A percentile compares a stretch with the other conserved stretches of the same genome.
phyloP scores from a whole-genome alignment of 2,329 filamentous ascomycete species.

The Talaromyces rugulosus region DNA sequence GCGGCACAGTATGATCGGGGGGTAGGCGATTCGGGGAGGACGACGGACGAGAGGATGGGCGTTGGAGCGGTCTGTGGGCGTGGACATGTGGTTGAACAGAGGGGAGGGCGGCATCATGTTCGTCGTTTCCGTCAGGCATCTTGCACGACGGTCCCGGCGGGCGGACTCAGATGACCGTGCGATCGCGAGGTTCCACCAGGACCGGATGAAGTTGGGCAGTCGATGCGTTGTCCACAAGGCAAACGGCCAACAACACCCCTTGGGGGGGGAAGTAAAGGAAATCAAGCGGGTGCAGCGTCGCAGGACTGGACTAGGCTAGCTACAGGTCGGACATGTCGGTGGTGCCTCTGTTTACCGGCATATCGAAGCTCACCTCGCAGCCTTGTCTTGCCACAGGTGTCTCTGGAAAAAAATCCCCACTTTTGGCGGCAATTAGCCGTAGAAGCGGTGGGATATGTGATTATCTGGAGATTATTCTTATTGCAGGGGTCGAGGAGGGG shows the following conservation, averaged over 20 bases:
- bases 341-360: slow-evolving; percentile 33
- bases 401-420: not conserved
- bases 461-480: not conserved
- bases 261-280: not conserved
- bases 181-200: slow-evolving; percentile 15
- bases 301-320: slow-evolving; percentile 31
- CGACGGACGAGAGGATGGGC: slow-evolving; percentile 23
- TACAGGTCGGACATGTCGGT: slow-evolving; percentile 35
- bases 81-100: slow-evolving; percentile 11
- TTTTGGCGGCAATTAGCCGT: not conserved
- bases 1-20: slow-evolving; percentile 25
- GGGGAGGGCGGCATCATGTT: slow-evolving; percentile 19
- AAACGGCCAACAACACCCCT: slow-evolving; percentile 14
- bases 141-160: slow-evolving; percentile 29
- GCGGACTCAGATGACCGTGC: slow-evolving; percentile 24
- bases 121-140: slow-evolving; percentile 41
- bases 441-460: not conserved
- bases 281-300: slow-evolving; percentile 22
- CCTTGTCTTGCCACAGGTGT: not conserved
- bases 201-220: slow-evolving; percentile 18
- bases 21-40: slow-evolving; percentile 21
- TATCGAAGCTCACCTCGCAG: slow-evolving; percentile 19
- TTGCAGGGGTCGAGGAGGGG: not conserved
- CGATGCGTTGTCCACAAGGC: slow-evolving; percentile 37
- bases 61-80: slow-evolving; percentile 5